These are phyloP conservation scores for Neurospora sp. DNA, from an alignment of 495 filamentous ascomycete species.

Conservation along the genomic window DNA sequence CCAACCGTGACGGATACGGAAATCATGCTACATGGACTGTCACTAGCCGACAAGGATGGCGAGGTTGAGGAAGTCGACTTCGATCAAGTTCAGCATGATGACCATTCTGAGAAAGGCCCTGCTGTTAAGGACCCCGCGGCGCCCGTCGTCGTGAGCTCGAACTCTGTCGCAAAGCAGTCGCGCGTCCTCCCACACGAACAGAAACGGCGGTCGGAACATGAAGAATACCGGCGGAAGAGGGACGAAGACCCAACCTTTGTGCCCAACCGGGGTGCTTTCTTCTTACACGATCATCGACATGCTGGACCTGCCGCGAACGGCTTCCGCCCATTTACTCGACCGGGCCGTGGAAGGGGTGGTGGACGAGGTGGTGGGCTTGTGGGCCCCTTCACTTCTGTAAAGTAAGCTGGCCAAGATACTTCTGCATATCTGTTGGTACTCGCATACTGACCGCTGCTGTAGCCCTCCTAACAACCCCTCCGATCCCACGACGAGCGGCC, in stretches of 20 bases:
- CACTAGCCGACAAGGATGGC: slow-evolving; percentile 47
- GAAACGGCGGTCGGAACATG: slow-evolving; percentile 67
- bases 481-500: slow-evolving; percentile 54
- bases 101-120: not conserved
- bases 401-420: slow-evolving; percentile 34
- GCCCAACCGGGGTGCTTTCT: slow-evolving; percentile 90
- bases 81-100: slow-evolving; percentile 41
- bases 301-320: slow-evolving; percentile 64
- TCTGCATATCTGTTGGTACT: not conserved
- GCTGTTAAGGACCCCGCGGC: slow-evolving; percentile 22
- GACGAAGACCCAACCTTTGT: slow-evolving; percentile 91
- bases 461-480: slow-evolving; percentile 37
- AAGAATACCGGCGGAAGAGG: slow-evolving; percentile 77
- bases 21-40: slow-evolving; percentile 79
- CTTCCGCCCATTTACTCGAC: slow-evolving; percentile 59
- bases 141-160: slow-evolving; percentile 38
- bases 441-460: slow-evolving; percentile 23
- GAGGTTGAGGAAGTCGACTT: slow-evolving; percentile 54
- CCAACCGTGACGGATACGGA: slow-evolving; percentile 57
- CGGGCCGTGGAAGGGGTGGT: slow-evolving; percentile 24
- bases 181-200: slow-evolving; percentile 51
- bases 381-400: slow-evolving; percentile 47
- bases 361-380: slow-evolving; percentile 42
- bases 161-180: slow-evolving; percentile 18
- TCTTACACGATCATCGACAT: slow-evolving; percentile 89